These are phyloP conservation scores for Ascosphaera pollenicola DNA, from an alignment of 2,329 filamentous ascomycete species.

Conservation along the genomic window DNA sequence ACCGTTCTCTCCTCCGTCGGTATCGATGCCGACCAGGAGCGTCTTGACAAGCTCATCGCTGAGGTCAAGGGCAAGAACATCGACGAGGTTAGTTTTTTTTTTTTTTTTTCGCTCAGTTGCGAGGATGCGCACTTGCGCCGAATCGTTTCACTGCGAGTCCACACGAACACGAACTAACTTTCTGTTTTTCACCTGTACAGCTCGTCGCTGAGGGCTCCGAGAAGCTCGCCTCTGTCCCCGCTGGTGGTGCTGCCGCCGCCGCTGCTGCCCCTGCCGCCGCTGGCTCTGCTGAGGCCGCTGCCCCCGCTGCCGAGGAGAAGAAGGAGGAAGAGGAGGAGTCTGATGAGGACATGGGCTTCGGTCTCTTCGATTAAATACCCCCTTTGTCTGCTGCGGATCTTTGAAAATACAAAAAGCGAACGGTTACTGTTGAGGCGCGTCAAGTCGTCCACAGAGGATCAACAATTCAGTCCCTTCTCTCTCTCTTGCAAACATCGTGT, in stretches of 20 bases:
- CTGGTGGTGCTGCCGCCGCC: constrained; percentile 47
- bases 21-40: constrained; percentile 77
- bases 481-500: too few species aligned
- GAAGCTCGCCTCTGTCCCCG: constrained; percentile 97
- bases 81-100: constrained; percentile 52
- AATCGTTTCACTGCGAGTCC: too few species aligned
- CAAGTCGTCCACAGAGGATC: constrained; percentile 4
- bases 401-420: constrained; percentile 9
- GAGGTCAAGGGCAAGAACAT: constrained; percentile 52
- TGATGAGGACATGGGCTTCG: constrained; percentile 54
- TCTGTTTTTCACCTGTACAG: constrained; percentile 24
- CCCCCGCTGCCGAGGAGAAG: constrained; percentile 44
- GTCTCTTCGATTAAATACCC: constrained; percentile 39
- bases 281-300: constrained; percentile 41
- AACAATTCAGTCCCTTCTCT: too few species aligned
- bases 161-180: constrained; percentile 8
- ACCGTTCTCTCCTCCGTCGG: constrained; percentile 78
- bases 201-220: constrained; percentile 70
- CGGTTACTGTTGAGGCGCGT: background rate
- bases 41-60: constrained; percentile 63
- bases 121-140: background rate
- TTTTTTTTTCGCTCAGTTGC: background rate
- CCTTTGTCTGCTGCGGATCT: constrained; percentile 6
- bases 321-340: constrained; percentile 60
- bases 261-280: constrained; percentile 45